Percentiles rank a stretch among this genome's conserved stretches.
Evolutionary conservation across 306 rosid genomes (phyloP).

Genomic region (Prunus campanulata): DNA sequence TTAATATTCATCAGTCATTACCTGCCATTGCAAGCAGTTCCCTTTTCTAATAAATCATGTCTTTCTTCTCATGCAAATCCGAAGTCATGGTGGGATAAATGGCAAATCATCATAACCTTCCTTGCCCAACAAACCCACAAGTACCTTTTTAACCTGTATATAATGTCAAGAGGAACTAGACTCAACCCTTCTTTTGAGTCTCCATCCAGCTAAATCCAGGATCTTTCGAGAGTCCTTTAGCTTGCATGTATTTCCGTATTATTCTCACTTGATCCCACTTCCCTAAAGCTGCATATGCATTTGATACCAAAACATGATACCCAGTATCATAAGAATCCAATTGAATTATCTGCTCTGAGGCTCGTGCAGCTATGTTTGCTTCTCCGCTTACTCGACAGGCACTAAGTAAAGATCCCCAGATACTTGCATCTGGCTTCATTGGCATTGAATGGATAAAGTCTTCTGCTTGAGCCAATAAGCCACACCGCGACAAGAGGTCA

Average conservation of each 20-base stretch:
- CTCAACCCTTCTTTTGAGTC: constrained; percentile 35
- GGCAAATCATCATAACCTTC: constrained; percentile 25
- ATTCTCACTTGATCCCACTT: constrained; percentile 62
- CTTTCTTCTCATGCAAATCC: constrained; percentile 26
- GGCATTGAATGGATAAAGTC: constrained; percentile 59
- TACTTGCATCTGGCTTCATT: constrained; percentile 39
- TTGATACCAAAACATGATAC: constrained; percentile 53
- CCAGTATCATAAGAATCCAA: constrained; percentile 33
- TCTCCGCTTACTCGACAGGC: constrained; percentile 61
- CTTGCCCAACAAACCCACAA: constrained; percentile 20
- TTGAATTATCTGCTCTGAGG: constrained; percentile 34
- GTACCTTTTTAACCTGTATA: not conserved
- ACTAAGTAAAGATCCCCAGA: constrained; percentile 62
- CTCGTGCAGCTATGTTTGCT: constrained; percentile 45
- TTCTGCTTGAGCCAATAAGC: constrained; percentile 52
- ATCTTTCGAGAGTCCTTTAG: constrained; percentile 54
- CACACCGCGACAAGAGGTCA: constrained; percentile 64
- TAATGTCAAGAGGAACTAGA: constrained; percentile 20
- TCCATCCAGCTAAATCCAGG: constrained; percentile 71
- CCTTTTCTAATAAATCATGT: constrained; percentile 9
- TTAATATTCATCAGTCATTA: constrained; percentile 19
- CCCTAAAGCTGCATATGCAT: constrained; percentile 55
- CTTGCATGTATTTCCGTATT: constrained; percentile 44
- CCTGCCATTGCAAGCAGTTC: constrained; percentile 29
- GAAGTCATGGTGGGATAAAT: constrained; percentile 15